phyloP scores from a whole-genome alignment of 2,329 filamentous ascomycete genomes.

The Aspergillus texensis region DNA sequence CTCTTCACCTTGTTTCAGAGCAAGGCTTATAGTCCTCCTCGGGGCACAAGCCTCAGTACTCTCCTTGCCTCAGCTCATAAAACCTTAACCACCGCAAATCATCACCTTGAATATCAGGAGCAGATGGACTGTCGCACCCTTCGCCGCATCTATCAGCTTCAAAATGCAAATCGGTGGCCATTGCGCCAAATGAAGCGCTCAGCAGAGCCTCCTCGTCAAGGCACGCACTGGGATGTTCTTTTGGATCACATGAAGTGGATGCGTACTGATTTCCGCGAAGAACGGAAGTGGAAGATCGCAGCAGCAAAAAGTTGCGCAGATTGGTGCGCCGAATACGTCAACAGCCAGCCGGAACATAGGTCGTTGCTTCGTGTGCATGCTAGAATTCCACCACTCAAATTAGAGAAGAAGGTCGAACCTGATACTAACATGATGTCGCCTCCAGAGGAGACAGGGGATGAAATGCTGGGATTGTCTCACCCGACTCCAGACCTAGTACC shows the following conservation, averaged over 20 bases:
- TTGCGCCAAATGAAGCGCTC: slow-evolving; percentile 84
- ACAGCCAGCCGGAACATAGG: slow-evolving; percentile 64
- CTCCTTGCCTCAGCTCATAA: slow-evolving; percentile 84
- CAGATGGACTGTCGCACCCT: slow-evolving; percentile 85
- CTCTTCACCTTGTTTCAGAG: slow-evolving; percentile 66
- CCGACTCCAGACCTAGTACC: slow-evolving; percentile 69
- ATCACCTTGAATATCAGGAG: slow-evolving; percentile 80
- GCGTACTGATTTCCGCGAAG: slow-evolving; percentile 92
- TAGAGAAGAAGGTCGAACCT: slow-evolving; percentile 24
- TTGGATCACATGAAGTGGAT: slow-evolving; percentile 97
- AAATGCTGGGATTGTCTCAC: slow-evolving; percentile 43
- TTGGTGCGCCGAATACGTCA: slow-evolving; percentile 82
- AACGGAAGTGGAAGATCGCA: slow-evolving; percentile 89
- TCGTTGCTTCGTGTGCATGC: slow-evolving; percentile 67
- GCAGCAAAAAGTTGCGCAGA: slow-evolving; percentile 77
- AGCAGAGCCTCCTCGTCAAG: slow-evolving; percentile 74
- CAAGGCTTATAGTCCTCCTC: slow-evolving; percentile 57
- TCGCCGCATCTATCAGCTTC: slow-evolving; percentile 83
- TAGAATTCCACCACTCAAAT: slow-evolving; percentile 35
- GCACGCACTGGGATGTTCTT: slow-evolving; percentile 82
- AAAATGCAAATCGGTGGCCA: slow-evolving; percentile 91
- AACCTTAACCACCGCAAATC: slow-evolving; percentile 82
- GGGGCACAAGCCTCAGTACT: slow-evolving; percentile 62
- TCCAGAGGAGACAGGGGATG: slow-evolving; percentile 37
- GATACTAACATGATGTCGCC: slow-evolving; percentile 36